Evolutionary conservation across 176 grass and related monocot genomes (phyloP), one percentile per base, ranked within the genome.

Genomic region (Carex parvula): DNA sequence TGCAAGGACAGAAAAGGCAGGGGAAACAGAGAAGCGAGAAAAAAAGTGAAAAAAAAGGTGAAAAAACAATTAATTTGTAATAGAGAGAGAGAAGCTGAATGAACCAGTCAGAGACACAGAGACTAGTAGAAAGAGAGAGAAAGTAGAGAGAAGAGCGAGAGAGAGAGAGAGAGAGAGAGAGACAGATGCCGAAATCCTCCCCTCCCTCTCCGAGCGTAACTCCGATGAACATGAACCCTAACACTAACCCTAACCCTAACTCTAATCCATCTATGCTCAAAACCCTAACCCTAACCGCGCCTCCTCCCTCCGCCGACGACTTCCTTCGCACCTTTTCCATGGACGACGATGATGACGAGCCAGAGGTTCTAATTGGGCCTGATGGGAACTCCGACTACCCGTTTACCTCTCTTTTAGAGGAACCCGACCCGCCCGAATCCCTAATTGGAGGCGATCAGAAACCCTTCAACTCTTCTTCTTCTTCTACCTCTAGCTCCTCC

Each of bases 191-290:
- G 70, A 92, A 93, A 93, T 88, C 63, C 79, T 74, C 89, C 64
- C 81, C 87, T 68, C 87, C 84, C 62, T 89, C 88, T 62, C 87
- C 89, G 64, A 92, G 72, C 75, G 60, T 94, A 82, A 84, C 88
- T 85, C 55, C 92, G 66, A 94, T 94, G 85, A 89, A 89, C 83
- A 91, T 86, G 84, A 85, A 85, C 29, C 71, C 86, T 48, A 89
- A 92, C 89, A 87, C 85, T 83, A 89, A 84, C 84, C 89, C 92
- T 90, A 89, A 87, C 88, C 56, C 86, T 14, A 92, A 89, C 61
- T 70, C 85, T 15, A 26, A 21, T 79, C 71, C 65, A 29, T 68
- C 78, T 54, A 48, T 67, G 81, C 88, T 81, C 78, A 74, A 80
- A 48, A 76, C 86, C 82, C 22, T 88, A 84, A 79, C 87, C 80